Evolutionary conservation across 1,284 basidiomycete genomes (phyloP).

Genomic region (Pseudozyma hubeiensis): DNA sequence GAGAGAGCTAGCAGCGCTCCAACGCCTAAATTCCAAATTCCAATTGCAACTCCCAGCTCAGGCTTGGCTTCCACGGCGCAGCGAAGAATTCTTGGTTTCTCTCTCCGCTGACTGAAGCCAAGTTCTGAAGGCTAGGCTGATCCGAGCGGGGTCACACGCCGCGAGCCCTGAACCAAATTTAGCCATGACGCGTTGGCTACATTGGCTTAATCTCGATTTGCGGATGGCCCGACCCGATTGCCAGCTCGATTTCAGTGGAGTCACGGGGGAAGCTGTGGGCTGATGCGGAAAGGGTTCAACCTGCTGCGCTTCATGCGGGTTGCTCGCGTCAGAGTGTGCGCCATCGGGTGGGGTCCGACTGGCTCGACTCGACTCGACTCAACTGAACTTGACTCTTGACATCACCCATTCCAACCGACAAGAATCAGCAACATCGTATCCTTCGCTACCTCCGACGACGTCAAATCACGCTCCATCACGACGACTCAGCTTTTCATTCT

Average conservation of each 20-base stretch:
- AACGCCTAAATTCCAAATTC: too few species aligned
- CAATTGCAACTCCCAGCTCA: too few species aligned
- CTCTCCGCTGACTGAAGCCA: not conserved
- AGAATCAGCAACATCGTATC: too few species aligned
- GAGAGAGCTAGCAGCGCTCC: too few species aligned
- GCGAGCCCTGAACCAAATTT: not conserved
- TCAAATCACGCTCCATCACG: too few species aligned
- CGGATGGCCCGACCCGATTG: not conserved
- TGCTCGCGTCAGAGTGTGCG: slow-evolving; percentile 1
- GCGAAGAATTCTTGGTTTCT: too few species aligned
- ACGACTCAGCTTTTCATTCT: not conserved
- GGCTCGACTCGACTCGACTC: slow-evolving; percentile 3
- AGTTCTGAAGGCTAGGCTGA: slow-evolving; percentile 3
- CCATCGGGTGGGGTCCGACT: not conserved
- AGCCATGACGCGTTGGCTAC: slow-evolving; percentile 4
- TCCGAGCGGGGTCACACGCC: slow-evolving; percentile 11
- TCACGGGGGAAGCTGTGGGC: not conserved
- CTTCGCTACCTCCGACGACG: too few species aligned
- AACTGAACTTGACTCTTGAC: too few species aligned
- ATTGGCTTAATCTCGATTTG: not conserved
- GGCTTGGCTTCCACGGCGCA: too few species aligned
- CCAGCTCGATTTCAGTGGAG: not conserved
- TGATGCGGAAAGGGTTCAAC: slow-evolving; percentile 12
- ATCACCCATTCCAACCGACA: too few species aligned
- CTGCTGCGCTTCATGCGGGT: slow-evolving; percentile 1